Base-by-base conservation (phyloP, 352 stramenopile genomes). In the Globisporangium cylindrosporum region DNA sequence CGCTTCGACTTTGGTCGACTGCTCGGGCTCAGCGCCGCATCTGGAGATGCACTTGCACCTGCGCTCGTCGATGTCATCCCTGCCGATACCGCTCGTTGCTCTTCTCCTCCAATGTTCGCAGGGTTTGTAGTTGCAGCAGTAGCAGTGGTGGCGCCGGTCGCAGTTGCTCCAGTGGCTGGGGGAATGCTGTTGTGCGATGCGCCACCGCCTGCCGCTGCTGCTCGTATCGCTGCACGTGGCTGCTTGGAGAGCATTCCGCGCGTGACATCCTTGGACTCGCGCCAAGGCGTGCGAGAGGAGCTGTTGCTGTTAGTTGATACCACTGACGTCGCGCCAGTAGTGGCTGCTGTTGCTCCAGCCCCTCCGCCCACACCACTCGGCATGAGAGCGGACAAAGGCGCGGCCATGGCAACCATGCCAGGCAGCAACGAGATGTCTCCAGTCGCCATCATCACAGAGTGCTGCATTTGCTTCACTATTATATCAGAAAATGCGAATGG, bases 201-300 rank as follows among this genome's bases (percentile, higher is more conserved):
- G 1, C 20, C 27, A 9, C 41, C 24, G 1, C 41, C 48, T 9
- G 55, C 9, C 10, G 25, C n/a, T 38, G 32, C n/a, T 15, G 48
- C 22, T 10, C 65, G 58, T 32, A 56, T 36, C 6, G 58, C 58
- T 14, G 65, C 65, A 2, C 65, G 65, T 25, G 65, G 65, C 4
- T 70, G 65, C 36, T 66, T 70, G 10, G 58, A 61, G 6, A 66
- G 48, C 58, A 70, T 70, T 4, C 65, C 48, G 22, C 58, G 48
- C 7, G 58, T 22, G 4, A 55, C 48, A 7, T 70, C 65, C 48
- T 65, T 70, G 29, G 65, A 70, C 27, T 70, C 58, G 2, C 58
- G 58, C 27, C 46, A 57, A 8, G 36, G 24, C 18, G 27, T 49
- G 1, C 59, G 58, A 1, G 65, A 49, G 7, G 65, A 70, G 63